phyloP scores from a whole-genome alignment of 257 asterid genomes.

The Echium plantagineum region DNA sequence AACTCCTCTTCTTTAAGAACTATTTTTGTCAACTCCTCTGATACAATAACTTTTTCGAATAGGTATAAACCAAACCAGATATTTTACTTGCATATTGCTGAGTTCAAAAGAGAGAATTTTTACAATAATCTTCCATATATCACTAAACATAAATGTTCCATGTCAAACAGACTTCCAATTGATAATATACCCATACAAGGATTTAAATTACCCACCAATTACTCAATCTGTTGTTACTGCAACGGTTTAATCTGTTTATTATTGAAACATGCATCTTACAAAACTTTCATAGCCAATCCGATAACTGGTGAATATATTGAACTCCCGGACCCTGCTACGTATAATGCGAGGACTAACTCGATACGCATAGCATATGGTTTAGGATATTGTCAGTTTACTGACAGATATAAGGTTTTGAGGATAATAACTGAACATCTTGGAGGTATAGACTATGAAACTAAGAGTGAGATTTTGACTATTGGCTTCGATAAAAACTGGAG shows the following conservation, averaged over 20 bases:
- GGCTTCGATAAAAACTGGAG: background rate
- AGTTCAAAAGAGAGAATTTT: background rate
- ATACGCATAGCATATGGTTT: background rate
- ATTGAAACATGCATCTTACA: no score
- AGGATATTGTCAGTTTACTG: background rate
- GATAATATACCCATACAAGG: no score
- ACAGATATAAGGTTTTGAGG: background rate
- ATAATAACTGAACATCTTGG: background rate
- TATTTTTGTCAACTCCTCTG: no score
- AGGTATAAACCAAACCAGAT: no score
- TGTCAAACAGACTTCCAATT: no score
- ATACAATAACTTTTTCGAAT: no score
- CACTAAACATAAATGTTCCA: no score
- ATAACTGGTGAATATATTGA: background rate
- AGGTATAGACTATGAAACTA: background rate
- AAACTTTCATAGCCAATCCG: no score
- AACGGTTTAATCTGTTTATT: background rate
- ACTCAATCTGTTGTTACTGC: background rate
- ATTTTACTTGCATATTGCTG: background rate
- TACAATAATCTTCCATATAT: background rate
- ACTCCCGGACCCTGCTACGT: background rate
- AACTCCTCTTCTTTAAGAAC: no score
- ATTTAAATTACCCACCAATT: no score
- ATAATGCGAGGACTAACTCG: no score
- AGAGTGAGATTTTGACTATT: background rate